These are phyloP conservation scores for Phytophthora fragariaefolia DNA, from an alignment of 352 stramenopile species.

Conservation along the genomic window DNA sequence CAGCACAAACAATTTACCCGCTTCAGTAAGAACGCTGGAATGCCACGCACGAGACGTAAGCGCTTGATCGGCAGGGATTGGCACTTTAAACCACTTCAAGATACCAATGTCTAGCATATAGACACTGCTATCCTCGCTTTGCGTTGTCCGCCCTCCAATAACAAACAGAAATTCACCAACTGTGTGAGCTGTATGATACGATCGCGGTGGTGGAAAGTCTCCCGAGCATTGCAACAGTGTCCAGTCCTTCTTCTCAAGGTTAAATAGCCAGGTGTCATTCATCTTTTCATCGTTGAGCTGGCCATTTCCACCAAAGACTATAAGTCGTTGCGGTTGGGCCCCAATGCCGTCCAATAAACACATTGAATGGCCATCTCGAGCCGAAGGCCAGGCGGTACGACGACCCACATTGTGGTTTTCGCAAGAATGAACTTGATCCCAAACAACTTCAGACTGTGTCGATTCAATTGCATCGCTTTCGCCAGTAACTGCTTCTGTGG, in stretches of 20 bases:
- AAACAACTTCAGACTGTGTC: slow-evolving; percentile 24
- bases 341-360: slow-evolving; percentile 27
- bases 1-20: slow-evolving; percentile 53
- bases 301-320: slow-evolving; percentile 79
- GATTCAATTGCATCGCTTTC: neutral
- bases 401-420: neutral
- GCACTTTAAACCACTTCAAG: slow-evolving; percentile 53
- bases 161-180: slow-evolving; percentile 62
- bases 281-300: slow-evolving; percentile 72
- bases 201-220: slow-evolving; percentile 55
- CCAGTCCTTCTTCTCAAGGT: slow-evolving; percentile 48
- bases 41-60: slow-evolving; percentile 71
- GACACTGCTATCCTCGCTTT: slow-evolving; percentile 50
- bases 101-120: slow-evolving; percentile 64
- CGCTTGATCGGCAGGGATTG: slow-evolving; percentile 35
- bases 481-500: neutral
- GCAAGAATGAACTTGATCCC: slow-evolving; percentile 28
- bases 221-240: slow-evolving; percentile 43
- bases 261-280: slow-evolving; percentile 75
- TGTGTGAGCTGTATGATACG: slow-evolving; percentile 71
- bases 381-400: slow-evolving; percentile 32
- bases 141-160: slow-evolving; percentile 60
- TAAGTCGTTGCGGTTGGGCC: slow-evolving; percentile 18
- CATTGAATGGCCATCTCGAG: slow-evolving; percentile 74
- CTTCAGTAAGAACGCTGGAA: slow-evolving; percentile 53